phyloP scores from a whole-genome alignment of 2,329 filamentous ascomycete species.

The Capronia coronata region DNA sequence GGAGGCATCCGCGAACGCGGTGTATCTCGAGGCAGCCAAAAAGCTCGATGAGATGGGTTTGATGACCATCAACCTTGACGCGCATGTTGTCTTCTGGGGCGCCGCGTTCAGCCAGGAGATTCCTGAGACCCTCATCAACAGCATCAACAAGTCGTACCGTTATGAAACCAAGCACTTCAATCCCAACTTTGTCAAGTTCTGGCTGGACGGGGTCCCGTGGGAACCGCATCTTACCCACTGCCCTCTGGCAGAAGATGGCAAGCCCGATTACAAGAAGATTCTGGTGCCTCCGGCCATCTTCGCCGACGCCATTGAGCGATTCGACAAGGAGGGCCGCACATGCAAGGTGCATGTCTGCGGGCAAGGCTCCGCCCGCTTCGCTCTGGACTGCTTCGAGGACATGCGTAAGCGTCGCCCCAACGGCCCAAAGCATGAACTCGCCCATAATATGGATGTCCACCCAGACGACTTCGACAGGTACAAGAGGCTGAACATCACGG shows the following conservation, averaged over 20 bases:
- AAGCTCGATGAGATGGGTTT: conserved; percentile 12
- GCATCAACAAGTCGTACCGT: conserved; percentile 9
- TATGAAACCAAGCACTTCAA: conserved; percentile 16
- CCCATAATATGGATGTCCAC: conserved; percentile 15
- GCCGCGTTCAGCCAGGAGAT: conserved; percentile 11
- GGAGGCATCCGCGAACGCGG: conserved; percentile 17
- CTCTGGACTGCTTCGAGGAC: conserved; percentile 31
- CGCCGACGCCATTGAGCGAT: conserved; percentile 29
- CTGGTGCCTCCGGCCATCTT: conserved; percentile 18
- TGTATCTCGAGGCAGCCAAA: conserved; percentile 14
- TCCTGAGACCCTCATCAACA: conserved; percentile 8
- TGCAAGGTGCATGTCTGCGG: conserved; percentile 35
- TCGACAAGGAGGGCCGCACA: conserved; percentile 32
- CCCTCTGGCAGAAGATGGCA: conserved; percentile 29
- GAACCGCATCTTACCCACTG: conserved; percentile 24
- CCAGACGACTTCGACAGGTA: conserved; percentile 10
- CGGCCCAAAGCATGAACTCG: conserved; percentile 32
- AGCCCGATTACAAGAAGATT: conserved; percentile 27
- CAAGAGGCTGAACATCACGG: conserved; percentile 11
- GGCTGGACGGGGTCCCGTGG: conserved; percentile 24
- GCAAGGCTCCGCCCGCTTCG: conserved; percentile 30
- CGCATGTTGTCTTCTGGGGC: conserved; percentile 16
- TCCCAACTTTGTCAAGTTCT: conserved; percentile 27
- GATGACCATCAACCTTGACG: conserved; percentile 16
- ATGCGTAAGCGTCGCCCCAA: conserved; percentile 28